Evolutionary conservation across 2,329 filamentous ascomycete species (phyloP).

Genomic region (Annulohypoxylon truncatum): DNA sequence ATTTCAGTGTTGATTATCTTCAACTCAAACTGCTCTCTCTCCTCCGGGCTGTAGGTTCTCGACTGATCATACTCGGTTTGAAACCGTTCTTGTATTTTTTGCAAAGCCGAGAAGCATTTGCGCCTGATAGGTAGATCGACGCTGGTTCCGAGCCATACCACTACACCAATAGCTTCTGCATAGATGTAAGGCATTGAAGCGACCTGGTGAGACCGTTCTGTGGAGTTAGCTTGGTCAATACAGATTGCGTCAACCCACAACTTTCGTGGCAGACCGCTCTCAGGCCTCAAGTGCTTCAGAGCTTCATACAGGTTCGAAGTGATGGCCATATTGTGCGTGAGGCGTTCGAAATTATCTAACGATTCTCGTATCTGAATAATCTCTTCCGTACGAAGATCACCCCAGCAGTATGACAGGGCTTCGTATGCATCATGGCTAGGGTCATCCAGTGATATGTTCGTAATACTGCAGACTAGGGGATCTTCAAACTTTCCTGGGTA

Average conservation of each 20-base stretch:
- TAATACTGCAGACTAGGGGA: neutral
- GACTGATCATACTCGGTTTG: neutral
- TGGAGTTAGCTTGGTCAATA: conserved; percentile 5
- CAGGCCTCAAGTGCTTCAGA: neutral
- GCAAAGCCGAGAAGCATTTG: neutral
- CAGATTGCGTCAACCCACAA: conserved; percentile 9
- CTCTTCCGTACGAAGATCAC: neutral
- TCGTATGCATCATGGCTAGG: neutral
- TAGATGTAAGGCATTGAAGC: conserved; percentile 10
- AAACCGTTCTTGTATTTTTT: neutral
- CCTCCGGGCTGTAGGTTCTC: neutral
- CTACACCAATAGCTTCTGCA: neutral
- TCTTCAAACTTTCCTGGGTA: neutral
- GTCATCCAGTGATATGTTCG: neutral
- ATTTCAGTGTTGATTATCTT: neutral
- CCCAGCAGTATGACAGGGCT: conserved; percentile 16
- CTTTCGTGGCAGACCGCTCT: neutral
- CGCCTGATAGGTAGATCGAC: neutral
- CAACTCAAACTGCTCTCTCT: neutral
- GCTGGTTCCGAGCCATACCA: conserved; percentile 1
- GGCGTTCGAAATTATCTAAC: neutral
- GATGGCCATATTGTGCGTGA: neutral
- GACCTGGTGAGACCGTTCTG: conserved; percentile 7
- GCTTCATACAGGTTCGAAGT: neutral
- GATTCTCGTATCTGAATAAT: neutral